A percentile compares a stretch with the other conserved stretches of the same genome.
phyloP scores from a whole-genome alignment of 768 basidiomycete genomes.

The Leucosporidium scottii region DNA sequence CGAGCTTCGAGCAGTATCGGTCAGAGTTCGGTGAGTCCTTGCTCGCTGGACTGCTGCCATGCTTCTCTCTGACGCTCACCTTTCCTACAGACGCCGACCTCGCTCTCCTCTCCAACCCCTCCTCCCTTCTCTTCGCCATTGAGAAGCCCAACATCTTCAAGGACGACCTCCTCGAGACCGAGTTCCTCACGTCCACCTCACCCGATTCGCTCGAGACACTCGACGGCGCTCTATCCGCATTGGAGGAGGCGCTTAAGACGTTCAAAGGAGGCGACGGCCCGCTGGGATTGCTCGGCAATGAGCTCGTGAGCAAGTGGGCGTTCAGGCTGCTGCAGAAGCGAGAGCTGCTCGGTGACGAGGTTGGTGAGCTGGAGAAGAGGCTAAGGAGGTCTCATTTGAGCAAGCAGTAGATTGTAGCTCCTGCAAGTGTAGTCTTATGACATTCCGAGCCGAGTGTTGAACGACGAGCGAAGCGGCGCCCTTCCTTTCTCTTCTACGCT shows the following conservation, averaged over 20 bases:
- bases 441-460: no score
- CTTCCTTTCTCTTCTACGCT: no score
- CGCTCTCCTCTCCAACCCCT: slow-evolving; percentile 16
- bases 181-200: neutral
- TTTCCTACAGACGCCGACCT: slow-evolving; percentile 12
- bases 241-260: neutral
- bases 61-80: neutral
- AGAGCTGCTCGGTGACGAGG: neutral
- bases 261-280: slow-evolving; percentile 7
- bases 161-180: slow-evolving; percentile 22
- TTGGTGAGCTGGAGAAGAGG: neutral
- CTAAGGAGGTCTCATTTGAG: neutral
- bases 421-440: no score
- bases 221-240: neutral
- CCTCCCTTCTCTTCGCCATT: slow-evolving; percentile 29
- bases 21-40: slow-evolving; percentile 2
- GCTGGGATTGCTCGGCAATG: slow-evolving; percentile 23
- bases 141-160: slow-evolving; percentile 32
- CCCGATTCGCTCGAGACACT: no score
- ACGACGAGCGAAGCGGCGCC: no score
- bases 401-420: no score
- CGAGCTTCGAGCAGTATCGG: neutral
- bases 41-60: no score
- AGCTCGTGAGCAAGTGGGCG: slow-evolving; percentile 22
- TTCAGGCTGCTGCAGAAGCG: neutral